Percentiles rank a stretch among this genome's conserved stretches.
Evolutionary conservation across 2,329 filamentous ascomycete species (phyloP).

Genomic region (Penicillium sp.): DNA sequence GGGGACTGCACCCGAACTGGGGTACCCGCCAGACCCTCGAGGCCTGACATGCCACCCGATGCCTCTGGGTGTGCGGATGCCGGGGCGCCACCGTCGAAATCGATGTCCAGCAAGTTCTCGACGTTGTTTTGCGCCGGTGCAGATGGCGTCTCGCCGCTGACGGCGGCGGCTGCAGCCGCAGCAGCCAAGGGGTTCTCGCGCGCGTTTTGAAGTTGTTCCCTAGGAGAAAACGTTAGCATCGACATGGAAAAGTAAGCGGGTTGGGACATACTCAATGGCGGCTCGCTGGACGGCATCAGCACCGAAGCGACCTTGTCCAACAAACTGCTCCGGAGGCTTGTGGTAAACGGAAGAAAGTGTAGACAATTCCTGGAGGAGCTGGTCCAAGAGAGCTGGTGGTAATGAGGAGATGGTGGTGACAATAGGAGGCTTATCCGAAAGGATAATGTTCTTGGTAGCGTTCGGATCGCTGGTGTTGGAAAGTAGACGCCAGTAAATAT

Average conservation of each 20-base stretch:
- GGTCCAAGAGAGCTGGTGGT: constrained; percentile 75
- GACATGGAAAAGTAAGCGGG: background rate
- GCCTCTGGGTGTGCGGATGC: constrained; percentile 72
- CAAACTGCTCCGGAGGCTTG: constrained; percentile 96
- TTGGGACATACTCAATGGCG: constrained; percentile 67
- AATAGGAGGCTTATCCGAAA: constrained; percentile 92
- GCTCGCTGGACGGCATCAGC: constrained; percentile 92
- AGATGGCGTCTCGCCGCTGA: constrained; percentile 51
- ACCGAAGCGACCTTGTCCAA: constrained; percentile 89
- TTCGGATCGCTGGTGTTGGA: constrained; percentile 76
- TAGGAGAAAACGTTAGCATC: constrained; percentile 28
- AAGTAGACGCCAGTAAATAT: constrained; percentile 95
- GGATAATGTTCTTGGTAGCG: constrained; percentile 85
- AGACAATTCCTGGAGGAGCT: constrained; percentile 85
- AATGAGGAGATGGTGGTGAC: constrained; percentile 89
- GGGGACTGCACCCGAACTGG: constrained; percentile 50
- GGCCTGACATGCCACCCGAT: constrained; percentile 60
- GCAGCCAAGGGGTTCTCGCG: constrained; percentile 92
- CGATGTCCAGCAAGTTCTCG: constrained; percentile 93
- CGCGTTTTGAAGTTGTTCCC: constrained; percentile 84
- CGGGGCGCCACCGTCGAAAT: constrained; percentile 88
- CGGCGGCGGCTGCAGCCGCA: constrained; percentile 67
- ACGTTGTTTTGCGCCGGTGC: constrained; percentile 65
- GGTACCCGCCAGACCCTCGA: constrained; percentile 53
- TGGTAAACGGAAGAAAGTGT: constrained; percentile 97